Evolutionary conservation across 164 flowering plant genomes (phyloP), one percentile per base, ranked within the genome.

Genomic region (Piper betle): DNA sequence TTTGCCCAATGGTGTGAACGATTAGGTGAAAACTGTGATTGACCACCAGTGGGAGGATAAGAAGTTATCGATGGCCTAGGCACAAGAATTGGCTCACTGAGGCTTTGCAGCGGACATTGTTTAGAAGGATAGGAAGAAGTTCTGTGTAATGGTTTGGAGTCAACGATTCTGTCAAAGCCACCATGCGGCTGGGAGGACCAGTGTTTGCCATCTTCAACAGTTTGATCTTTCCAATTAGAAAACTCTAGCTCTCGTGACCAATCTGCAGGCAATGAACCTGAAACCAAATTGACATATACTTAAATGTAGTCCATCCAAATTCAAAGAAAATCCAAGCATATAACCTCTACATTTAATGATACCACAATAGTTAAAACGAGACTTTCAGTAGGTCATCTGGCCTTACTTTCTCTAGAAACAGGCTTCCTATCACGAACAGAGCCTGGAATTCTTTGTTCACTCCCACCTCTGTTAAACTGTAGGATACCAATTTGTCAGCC

Each of bases 361-460:
- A 25, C 33, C 33, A 25, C 33, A 25, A 25, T 25, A 55, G 11
- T 6, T n/a, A 20, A 55, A 55, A 20, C 6, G 3, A 55, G 57
- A 55, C 0, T 55, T 18, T 12, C 3, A 55, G 20, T 4, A 12
- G 13, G 20, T 7, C 56, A 55, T 42, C 11, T 42, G 46, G 6
- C 76, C 96, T 84, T 62, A 88, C 96, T 86, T 78, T 88, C 96
- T 66, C 92, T 73, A 37, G 90, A 88, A 73, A 86, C 77, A 62
- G 90, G 84, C 58, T 87, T 81, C 63, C 86, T 69, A 61, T 88
- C 92, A 55, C 96, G 93, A 77, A 88, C 86, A 65, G 82, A 81
- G 62, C 90, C 92, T 37, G 82, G 81, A 70, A 75, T 77, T 62
- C 84, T 79, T 55, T 90, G 85, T 67, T 81, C 85, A 65, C 72